Conservation (phyloP, 495 filamentous ascomycete genomes). For the Hypoxylon crocopeplum region DNA sequence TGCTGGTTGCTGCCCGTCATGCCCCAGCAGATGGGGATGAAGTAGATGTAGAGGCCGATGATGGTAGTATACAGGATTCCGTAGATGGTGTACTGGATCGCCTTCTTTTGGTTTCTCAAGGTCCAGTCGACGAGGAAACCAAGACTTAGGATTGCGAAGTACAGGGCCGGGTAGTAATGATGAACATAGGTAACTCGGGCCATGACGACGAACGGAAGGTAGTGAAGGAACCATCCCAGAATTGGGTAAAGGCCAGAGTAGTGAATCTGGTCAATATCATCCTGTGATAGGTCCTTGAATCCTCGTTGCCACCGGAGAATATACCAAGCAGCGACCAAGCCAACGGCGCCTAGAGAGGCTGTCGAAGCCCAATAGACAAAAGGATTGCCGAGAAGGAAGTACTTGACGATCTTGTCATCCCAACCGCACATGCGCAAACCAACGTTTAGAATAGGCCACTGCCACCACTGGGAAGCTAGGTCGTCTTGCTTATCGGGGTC, state of each 20-base stretch:
- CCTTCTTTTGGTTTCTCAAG: slow-evolving; percentile 65
- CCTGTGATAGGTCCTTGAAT: slow-evolving; percentile 78
- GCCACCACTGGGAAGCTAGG: slow-evolving; percentile 95
- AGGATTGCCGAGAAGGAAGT: slow-evolving; percentile 97
- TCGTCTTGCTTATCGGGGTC: slow-evolving; percentile 99
- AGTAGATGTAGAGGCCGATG: slow-evolving; percentile 83
- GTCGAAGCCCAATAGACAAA: slow-evolving; percentile 96
- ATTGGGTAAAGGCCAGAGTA: slow-evolving; percentile 91
- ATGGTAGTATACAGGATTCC: slow-evolving; percentile 71
- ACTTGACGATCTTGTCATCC: slow-evolving; percentile 95
- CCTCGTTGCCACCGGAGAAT: slow-evolving; percentile 95
- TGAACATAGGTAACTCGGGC: slow-evolving; percentile 98
- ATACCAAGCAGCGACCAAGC: slow-evolving; percentile 78
- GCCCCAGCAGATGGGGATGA: slow-evolving; percentile 95
- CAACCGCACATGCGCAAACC: slow-evolving; percentile 98
- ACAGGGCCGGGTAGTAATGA: slow-evolving; percentile 98
- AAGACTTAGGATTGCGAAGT: slow-evolving; percentile 89
- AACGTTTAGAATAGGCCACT: slow-evolving; percentile 96
- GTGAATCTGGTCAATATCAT: slow-evolving; percentile 90
- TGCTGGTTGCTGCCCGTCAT: slow-evolving; percentile 86
- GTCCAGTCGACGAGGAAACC: slow-evolving; percentile 91
- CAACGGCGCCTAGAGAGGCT: slow-evolving; percentile 74
- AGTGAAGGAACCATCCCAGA: slow-evolving; percentile 95
- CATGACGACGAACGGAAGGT: slow-evolving; percentile 95
- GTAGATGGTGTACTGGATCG: slow-evolving; percentile 69